A percentile compares a stretch with the other conserved stretches of the same genome.
Conservation (phyloP, 2,329 filamentous ascomycete genomes). For the Trichoderma endophyticum region DNA sequence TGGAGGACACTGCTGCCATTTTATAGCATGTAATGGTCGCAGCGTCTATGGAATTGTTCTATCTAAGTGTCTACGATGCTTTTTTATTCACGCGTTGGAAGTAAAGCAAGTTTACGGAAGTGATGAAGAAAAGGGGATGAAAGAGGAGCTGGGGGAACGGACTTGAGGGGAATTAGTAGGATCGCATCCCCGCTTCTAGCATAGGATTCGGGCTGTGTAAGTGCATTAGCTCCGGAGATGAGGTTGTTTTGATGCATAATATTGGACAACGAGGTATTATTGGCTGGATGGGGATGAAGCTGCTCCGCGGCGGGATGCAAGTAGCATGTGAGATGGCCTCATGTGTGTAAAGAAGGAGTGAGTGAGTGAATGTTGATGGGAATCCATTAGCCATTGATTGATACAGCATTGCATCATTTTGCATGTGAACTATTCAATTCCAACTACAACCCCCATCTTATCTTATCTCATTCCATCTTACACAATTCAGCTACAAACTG, state of each 20-base stretch:
- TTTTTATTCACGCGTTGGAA: background rate
- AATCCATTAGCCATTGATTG: background rate
- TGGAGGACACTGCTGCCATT: constrained; percentile 28
- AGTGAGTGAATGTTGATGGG: background rate
- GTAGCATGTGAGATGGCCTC: background rate
- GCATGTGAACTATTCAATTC: background rate
- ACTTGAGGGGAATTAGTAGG: background rate
- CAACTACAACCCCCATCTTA: background rate
- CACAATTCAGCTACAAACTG: background rate
- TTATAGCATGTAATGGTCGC: constrained; percentile 33
- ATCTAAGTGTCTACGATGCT: constrained; percentile 3
- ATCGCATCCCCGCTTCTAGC: constrained; percentile 3
- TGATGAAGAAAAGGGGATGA: background rate
- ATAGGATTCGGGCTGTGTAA: background rate
- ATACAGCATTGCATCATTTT: background rate
- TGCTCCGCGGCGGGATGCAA: background rate
- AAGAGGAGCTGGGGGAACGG: background rate
- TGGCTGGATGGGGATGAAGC: background rate
- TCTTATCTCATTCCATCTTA: background rate
- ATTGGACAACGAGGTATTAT: background rate
- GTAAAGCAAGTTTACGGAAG: background rate
- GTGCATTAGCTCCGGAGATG: constrained; percentile 11
- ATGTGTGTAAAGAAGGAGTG: background rate
- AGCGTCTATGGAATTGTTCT: constrained; percentile 21
- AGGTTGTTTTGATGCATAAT: constrained; percentile 9